Percentiles rank a stretch among this genome's conserved stretches.
Evolutionary conservation across 176 grass and related monocot genomes (phyloP).

Genomic region (Triticum timopheevii): DNA sequence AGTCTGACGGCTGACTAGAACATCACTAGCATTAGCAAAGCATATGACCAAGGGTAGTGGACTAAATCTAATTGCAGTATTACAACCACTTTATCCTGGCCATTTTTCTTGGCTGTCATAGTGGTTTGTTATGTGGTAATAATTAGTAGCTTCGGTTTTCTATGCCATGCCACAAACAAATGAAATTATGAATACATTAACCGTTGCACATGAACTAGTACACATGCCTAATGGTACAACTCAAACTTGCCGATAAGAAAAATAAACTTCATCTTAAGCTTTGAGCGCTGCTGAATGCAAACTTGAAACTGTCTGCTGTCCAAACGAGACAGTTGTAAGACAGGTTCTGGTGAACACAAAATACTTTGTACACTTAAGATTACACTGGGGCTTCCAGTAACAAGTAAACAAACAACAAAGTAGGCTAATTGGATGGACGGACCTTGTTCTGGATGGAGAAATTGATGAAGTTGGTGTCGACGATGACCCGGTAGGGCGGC

Average conservation of each 20-base stretch:
- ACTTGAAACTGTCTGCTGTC: not conserved
- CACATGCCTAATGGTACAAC: not conserved
- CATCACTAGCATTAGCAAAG: not conserved
- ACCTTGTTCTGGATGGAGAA: conserved; percentile 98
- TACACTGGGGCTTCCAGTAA: not conserved
- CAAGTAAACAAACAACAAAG: not conserved
- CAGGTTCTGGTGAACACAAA: not conserved
- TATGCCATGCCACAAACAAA: not conserved
- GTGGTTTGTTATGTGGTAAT: not conserved
- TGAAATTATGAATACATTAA: not conserved
- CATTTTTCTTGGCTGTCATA: not conserved
- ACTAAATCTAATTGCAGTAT: not conserved
- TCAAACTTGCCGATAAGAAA: not conserved
- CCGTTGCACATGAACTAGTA: not conserved
- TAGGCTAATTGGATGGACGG: no score
- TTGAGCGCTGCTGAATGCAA: not conserved
- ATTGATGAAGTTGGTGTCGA: conserved; percentile 98
- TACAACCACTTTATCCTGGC: not conserved
- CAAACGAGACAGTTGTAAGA: not conserved
- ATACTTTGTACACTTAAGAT: not conserved
- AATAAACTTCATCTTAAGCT: not conserved
- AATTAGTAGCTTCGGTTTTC: not conserved
- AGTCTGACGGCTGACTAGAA: not conserved
- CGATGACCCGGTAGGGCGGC: conserved; percentile 88
- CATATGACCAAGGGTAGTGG: not conserved